These are phyloP conservation scores for Irpex rosettiformis DNA, from an alignment of 1,284 basidiomycete genomes.

Conservation along the genomic window DNA sequence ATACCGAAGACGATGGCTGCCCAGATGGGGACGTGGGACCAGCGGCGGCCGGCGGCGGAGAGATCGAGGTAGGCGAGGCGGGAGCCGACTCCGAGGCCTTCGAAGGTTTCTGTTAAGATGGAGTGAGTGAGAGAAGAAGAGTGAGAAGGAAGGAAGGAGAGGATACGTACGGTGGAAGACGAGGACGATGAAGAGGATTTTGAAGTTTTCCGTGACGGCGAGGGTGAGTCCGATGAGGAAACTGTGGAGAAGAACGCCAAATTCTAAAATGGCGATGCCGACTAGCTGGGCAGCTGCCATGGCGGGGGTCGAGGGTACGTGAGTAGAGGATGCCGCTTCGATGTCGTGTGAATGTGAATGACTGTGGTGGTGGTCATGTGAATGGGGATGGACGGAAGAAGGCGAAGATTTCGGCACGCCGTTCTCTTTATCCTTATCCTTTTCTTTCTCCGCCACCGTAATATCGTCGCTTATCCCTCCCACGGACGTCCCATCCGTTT, in stretches of 20 bases:
- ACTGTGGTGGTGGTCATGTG: conserved; percentile 11
- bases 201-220: conserved; percentile 81
- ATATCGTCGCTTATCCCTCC: background rate
- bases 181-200: conserved; percentile 84
- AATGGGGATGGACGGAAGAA: background rate
- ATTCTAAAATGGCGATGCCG: conserved; percentile 84
- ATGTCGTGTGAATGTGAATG: conserved; percentile 10
- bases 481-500: background rate
- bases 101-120: conserved; percentile 71
- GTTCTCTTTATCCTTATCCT: too few relatives aligned
- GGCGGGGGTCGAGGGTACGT: conserved; percentile 30
- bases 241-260: conserved; percentile 89
- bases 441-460: conserved; percentile 3
- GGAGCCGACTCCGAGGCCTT: conserved; percentile 87
- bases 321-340: background rate
- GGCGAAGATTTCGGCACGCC: background rate
- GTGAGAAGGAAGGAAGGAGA: background rate
- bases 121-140: background rate
- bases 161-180: conserved; percentile 77
- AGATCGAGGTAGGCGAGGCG: conserved; percentile 76
- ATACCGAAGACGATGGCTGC: conserved; percentile 73
- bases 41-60: conserved; percentile 38
- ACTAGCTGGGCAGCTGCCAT: conserved; percentile 70
- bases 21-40: conserved; percentile 59
- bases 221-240: conserved; percentile 92